phyloP scores from a whole-genome alignment of 179 eudicot species.

The Camellia oleifera region DNA sequence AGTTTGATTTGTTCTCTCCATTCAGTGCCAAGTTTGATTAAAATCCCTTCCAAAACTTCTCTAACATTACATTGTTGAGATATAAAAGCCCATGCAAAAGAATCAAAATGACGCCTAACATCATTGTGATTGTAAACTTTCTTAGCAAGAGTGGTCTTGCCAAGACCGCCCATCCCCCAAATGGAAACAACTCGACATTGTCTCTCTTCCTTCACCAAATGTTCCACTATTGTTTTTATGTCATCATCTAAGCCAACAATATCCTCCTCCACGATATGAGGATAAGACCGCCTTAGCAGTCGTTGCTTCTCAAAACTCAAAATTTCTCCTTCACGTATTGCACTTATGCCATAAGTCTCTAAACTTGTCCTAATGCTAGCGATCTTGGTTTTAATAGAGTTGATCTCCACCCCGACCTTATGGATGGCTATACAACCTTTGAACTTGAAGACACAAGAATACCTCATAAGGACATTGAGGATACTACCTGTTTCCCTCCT shows the following conservation, averaged over 20 bases:
- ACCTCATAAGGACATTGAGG: background rate
- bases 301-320: background rate
- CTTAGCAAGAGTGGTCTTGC: conserved; percentile 23
- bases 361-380: background rate
- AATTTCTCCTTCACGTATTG: background rate
- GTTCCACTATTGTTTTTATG: conserved; percentile 13
- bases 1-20: too few species aligned
- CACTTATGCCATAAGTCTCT: background rate
- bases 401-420: background rate
- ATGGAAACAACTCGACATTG: conserved; percentile 10
- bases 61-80: conserved; percentile 14
- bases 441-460: background rate
- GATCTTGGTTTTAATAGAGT: background rate
- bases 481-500: background rate
- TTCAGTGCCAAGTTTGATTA: too few species aligned
- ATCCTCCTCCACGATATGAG: conserved; percentile 20
- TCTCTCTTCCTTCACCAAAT: background rate
- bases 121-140: conserved; percentile 9
- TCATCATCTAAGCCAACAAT: conserved; percentile 19
- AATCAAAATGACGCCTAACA: conserved; percentile 19
- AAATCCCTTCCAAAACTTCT: background rate
- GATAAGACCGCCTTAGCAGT: background rate
- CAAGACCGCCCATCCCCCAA: conserved; percentile 12
- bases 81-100: conserved; percentile 25
- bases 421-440: background rate